Conservation (phyloP, 116 monocot genomes). For the Cymodocea nodosa region DNA sequence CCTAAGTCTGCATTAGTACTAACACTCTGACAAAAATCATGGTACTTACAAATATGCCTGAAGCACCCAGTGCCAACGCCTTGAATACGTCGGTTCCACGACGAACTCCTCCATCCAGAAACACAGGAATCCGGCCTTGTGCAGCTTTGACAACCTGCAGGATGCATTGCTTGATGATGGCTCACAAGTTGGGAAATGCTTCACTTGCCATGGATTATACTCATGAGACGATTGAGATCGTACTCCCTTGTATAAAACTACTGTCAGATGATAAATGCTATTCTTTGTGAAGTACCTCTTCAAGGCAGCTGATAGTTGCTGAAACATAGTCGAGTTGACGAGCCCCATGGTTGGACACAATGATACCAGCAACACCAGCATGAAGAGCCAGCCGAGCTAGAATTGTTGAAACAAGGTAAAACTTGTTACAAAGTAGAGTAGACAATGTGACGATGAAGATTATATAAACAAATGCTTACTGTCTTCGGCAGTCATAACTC, state of each 20-base stretch:
- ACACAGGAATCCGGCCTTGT: slow-evolving; percentile 70
- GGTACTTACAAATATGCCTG: slow-evolving; percentile 89
- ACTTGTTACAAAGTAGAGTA: not conserved
- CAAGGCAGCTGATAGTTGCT: slow-evolving; percentile 69
- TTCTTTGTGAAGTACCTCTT: slow-evolving; percentile 42
- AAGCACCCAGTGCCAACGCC: slow-evolving; percentile 84
- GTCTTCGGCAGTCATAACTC: slow-evolving; percentile 83
- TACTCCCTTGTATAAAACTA: no score
- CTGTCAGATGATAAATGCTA: no score
- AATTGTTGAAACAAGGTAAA: not conserved
- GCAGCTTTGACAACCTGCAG: slow-evolving; percentile 77
- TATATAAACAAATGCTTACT: slow-evolving; percentile 22
- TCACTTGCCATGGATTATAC: no score
- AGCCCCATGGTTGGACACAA: slow-evolving; percentile 97
- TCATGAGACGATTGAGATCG: no score
- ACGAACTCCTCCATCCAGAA: slow-evolving; percentile 88
- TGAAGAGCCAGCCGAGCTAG: slow-evolving; percentile 62
- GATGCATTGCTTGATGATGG: not conserved
- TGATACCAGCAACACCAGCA: slow-evolving; percentile 80
- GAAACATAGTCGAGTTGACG: slow-evolving; percentile 93
- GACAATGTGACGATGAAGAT: slow-evolving; percentile 1
- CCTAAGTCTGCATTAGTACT: no score
- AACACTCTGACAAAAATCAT: not conserved
- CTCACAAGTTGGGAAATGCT: not conserved
- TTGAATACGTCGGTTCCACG: slow-evolving; percentile 98